Base-by-base conservation (phyloP, 345 rosid species). In the Salix dunnii region DNA sequence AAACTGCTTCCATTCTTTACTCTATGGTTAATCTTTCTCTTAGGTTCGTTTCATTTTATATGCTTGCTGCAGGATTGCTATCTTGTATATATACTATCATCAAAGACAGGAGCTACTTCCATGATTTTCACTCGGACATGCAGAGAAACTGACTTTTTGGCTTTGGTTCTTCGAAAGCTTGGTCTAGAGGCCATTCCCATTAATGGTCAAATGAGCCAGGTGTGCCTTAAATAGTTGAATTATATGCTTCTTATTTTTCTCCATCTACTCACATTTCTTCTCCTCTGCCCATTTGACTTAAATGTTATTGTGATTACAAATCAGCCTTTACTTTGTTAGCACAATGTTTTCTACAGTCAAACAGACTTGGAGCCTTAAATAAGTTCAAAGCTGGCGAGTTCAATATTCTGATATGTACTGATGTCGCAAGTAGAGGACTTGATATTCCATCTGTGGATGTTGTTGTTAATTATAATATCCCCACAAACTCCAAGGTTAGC, bases 131-230 rank as follows among this genome's bases (percentile, higher is more conserved):
- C 99, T 40, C 89, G 98, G 58, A 96, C 99, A 25, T 93, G 98
- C 71, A 97, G 91, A 80, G 88, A 92, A 75, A 96, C 99, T 68
- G 89, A 80, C 53, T 81, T 90, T 80, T 78, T 96, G 80, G 93
- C 98, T 51, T 78, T 86, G 83, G 51, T 88, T 80, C 97, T 96
- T 81, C 87, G 98, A 63, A 93, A 90, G 84, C 96, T 96, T 77
- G 97, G 95, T 71, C 80, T 93, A 65, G 87, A 92, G 82, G 97
- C 99, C 80, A 89, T 96, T 78, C 99, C 99, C 5, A 93, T 96
- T 68, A 93, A 93, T 85, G 99, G 99, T 66, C 98, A 96, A 53
- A 93, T 96, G 99, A 89, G 82, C 75, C 99, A 93, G 99, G 98
- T 89, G 35, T 20, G 46, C 46, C 46, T 42, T 42, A 35, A 33